Evolutionary conservation across 768 basidiomycete genomes (phyloP).

Genomic region (Leccinum broughii): DNA sequence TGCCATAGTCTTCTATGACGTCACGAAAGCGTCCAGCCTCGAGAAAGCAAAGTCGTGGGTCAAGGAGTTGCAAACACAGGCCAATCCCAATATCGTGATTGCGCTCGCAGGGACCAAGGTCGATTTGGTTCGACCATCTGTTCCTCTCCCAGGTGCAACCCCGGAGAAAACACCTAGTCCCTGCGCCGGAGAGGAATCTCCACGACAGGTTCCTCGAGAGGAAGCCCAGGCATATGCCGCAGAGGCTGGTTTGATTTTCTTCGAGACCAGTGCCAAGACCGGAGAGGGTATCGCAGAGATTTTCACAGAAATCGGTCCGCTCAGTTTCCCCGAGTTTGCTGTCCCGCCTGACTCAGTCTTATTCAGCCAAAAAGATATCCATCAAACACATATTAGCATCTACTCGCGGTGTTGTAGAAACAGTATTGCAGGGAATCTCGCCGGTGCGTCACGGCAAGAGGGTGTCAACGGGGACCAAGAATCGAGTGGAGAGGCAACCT

Average conservation of each 20-base stretch:
- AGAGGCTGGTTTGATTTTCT: slow-evolving; percentile 93
- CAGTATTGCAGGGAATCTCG: slow-evolving; percentile 53
- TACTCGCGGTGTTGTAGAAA: slow-evolving; percentile 63
- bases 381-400: slow-evolving; percentile 93
- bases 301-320: slow-evolving; percentile 95
- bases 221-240: slow-evolving; percentile 97
- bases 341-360: not conserved
- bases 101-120: slow-evolving; percentile 98
- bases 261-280: slow-evolving; percentile 97
- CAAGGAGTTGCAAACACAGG: slow-evolving; percentile 97
- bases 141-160: slow-evolving; percentile 47
- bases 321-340: not conserved
- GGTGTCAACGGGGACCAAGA: slow-evolving; percentile 29
- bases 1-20: slow-evolving; percentile 97
- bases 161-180: slow-evolving; percentile 67
- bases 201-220: slow-evolving; percentile 89
- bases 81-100: slow-evolving; percentile 98
- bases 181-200: slow-evolving; percentile 60
- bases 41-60: slow-evolving; percentile 99
- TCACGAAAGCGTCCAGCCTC: slow-evolving; percentile 92
- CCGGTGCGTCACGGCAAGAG: slow-evolving; percentile 48
- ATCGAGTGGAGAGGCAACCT: too few relatives aligned
- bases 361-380: slow-evolving; percentile 77
- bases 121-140: slow-evolving; percentile 75
- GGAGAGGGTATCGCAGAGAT: slow-evolving; percentile 94